phyloP scores from a whole-genome alignment of 1,284 basidiomycete species.

The Ganoderma resinaceum region DNA sequence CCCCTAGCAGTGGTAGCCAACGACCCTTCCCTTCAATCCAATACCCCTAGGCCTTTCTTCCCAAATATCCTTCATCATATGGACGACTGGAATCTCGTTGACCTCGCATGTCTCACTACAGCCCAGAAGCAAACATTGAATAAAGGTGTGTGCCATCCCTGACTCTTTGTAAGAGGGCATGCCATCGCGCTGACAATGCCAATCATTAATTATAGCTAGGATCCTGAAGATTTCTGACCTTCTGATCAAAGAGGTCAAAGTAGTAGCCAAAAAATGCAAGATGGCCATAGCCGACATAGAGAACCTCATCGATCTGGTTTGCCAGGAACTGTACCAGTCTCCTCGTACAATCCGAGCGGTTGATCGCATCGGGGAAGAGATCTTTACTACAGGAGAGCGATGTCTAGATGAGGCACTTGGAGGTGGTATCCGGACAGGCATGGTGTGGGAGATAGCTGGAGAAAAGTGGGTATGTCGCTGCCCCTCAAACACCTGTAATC shows the following conservation, averaged over 20 bases:
- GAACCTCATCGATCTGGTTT: constrained; percentile 55
- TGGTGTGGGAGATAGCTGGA: constrained; percentile 85
- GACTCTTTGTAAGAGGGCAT: background rate
- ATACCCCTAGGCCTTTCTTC: background rate
- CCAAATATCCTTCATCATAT: background rate
- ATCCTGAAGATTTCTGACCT: constrained; percentile 52
- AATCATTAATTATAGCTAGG: constrained; percentile 21
- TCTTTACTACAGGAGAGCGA: constrained; percentile 74
- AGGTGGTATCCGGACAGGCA: constrained; percentile 78
- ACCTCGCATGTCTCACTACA: constrained; percentile 6
- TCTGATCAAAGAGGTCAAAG: constrained; percentile 52
- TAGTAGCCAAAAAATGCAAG: constrained; percentile 61
- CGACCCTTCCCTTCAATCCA: too few relatives aligned
- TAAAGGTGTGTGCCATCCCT: constrained; percentile 19
- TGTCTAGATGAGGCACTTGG: constrained; percentile 70
- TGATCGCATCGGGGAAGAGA: constrained; percentile 45
- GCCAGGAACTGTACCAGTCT: constrained; percentile 44
- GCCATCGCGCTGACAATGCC: background rate
- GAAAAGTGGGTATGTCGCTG: constrained; percentile 66
- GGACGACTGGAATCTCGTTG: constrained; percentile 12
- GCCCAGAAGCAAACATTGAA: constrained; percentile 26
- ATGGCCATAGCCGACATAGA: constrained; percentile 55
- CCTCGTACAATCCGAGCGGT: constrained; percentile 47
- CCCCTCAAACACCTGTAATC: background rate
- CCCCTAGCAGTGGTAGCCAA: too few relatives aligned